Base-by-base conservation (phyloP, 371 early-diverging fungal genomes). In the Nosema muscidifuracis region DNA sequence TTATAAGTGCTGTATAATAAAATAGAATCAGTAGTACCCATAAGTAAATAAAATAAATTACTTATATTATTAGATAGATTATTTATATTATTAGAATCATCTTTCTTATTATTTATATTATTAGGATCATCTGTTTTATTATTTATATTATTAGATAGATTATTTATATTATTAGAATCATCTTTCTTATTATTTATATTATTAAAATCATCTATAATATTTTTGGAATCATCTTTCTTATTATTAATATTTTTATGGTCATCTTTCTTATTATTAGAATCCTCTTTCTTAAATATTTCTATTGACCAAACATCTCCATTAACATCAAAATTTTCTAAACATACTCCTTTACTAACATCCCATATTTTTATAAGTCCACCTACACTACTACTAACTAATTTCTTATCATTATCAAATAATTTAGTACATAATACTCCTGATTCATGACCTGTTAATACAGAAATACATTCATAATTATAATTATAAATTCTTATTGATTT, bases 401-500 rank as follows among this genome's bases (percentile, higher is more conserved):
- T 66, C 20, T 66, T 55, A 26, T 60, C 62, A 26, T 70, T 70
- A 6, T 34, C 44, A 20, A 38, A 70, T 12, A 61, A 58, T 24
- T n/a, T 18, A 3, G 30, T 47, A 20, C 50, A 56, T 33, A 70
- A 22, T 22, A 88, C 84, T 24, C 85, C 86, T 24, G 85, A 85
- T 0, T 79, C 75, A 72, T 88, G 89, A 0, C 87, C 88, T 30
- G 76, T 67, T 61, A 88, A 82, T 2, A 85, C 86, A 0, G 83
- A 81, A 0, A 85, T 50, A 69, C 86, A 85, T 34, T 81, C 82
- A 2, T 86, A 79, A 36, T 84, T 77, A 0, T 83, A 75, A 64
- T 87, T 84, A 88, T 88, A 88, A 10, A 87, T 76, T 77, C 86
- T 86, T 64, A 88, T 85, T 6, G 88, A 86, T 60, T 87, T 87